Evolutionary conservation across 2,329 filamentous ascomycete genomes (phyloP), one percentile per base, ranked within the genome.

Genomic region (Apiospora malaysiana): DNA sequence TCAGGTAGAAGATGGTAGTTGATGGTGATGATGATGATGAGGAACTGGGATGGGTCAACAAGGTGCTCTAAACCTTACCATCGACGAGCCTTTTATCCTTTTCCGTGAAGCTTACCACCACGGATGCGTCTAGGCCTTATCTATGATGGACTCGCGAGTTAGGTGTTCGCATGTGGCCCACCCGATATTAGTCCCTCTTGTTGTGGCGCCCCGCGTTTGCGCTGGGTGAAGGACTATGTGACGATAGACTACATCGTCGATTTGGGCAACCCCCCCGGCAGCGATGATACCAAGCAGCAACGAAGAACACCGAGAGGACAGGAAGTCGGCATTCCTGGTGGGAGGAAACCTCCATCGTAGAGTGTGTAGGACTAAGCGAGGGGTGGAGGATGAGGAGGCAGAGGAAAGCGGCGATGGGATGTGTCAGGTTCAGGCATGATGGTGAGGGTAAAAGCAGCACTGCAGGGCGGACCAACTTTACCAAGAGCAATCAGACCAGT

Each of bases 291-390:
- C 27, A 37, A 51, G 47, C 46, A 23, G 43, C 43, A 46, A 6
- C 32, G 32, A 32, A 4, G 32, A 32, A 32, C 6, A 32, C 10
- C 12, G 43, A 49, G n/a, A 32, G 16, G 42, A 16, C 2, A 18
- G 49, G 25, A 56, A 25, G n/a, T 12, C 27, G 27, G 51, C 51
- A 59, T 32, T n/a, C 27, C 25, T 59, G 49, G 23, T 56, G 25
- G 16, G 25, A 56, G 49, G 25, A 63, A n/a, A 63, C 32, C 56
- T 40, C 27, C 51, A 27, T 63, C 16, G 32, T n/a, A 63, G 56
- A 63, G 56, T 63, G 56, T 63, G 56, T 63, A 63, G 56, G 56
- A 63, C 56, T 63, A 63, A 63, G 56, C 56, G 56, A 63, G 56
- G 56, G 56, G 56, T 63, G 56, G 56, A 63, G 56, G 56, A 45